Evolutionary conservation across 2,329 filamentous ascomycete genomes (phyloP).

Genomic region (Pseudogymnoascus sp.): DNA sequence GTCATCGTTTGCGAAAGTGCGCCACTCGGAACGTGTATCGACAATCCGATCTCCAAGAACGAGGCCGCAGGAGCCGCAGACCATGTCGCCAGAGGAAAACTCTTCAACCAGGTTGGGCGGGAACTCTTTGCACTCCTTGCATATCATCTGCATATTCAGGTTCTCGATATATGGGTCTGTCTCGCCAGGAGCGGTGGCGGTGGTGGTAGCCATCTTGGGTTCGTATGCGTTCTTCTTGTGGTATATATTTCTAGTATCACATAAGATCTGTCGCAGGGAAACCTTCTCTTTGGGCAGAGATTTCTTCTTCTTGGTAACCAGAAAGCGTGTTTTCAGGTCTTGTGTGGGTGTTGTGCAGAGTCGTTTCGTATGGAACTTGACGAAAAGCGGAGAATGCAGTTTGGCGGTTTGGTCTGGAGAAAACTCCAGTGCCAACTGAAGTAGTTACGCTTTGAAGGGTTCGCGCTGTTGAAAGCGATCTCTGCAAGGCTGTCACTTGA

Average conservation of each 20-base stretch:
- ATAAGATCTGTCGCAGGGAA: slow-evolving; percentile 26
- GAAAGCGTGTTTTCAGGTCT: slow-evolving; percentile 23
- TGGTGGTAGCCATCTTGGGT: slow-evolving; percentile 38
- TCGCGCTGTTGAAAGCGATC: slow-evolving; percentile 7
- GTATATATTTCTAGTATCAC: slow-evolving; percentile 36
- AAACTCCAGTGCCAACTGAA: slow-evolving; percentile 6
- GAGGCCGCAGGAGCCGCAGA: slow-evolving; percentile 84
- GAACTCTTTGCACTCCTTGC: slow-evolving; percentile 81
- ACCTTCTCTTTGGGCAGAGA: slow-evolving; percentile 12
- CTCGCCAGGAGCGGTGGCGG: slow-evolving; percentile 17
- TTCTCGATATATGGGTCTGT: slow-evolving; percentile 50
- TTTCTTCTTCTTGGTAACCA: slow-evolving; percentile 26
- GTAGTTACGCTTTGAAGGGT: slow-evolving; percentile 12
- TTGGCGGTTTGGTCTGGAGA: slow-evolving; percentile 42
- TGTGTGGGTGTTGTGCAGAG: slow-evolving; percentile 32
- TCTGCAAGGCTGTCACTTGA: slow-evolving; percentile 10
- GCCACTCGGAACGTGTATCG: slow-evolving; percentile 95
- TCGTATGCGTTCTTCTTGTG: slow-evolving; percentile 32
- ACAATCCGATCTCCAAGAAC: slow-evolving; percentile 88
- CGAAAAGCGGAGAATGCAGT: slow-evolving; percentile 65
- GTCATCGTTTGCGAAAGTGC: slow-evolving; percentile 97
- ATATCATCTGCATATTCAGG: slow-evolving; percentile 76
- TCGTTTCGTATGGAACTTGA: slow-evolving; percentile 44
- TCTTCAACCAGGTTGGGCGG: slow-evolving; percentile 94
- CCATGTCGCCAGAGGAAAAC: slow-evolving; percentile 83